A percentile compares a stretch with the other conserved stretches of the same genome.
These are phyloP conservation scores for Wallacemonas sp. DNA, from an alignment of 208 protist genomes.

Conservation along the genomic window DNA sequence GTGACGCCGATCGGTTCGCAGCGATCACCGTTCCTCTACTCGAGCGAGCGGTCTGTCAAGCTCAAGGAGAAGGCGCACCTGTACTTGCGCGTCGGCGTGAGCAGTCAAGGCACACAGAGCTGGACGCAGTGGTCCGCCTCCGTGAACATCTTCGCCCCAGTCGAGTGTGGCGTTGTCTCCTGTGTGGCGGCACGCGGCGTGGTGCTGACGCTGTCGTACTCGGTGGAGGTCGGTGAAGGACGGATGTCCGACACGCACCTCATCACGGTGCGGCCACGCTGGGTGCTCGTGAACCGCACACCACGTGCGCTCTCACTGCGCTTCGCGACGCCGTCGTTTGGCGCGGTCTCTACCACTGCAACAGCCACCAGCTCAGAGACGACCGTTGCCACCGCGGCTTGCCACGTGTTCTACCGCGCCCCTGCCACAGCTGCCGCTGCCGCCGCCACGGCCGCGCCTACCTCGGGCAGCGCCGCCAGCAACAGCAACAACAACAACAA, in stretches of 20 bases:
- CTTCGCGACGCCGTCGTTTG: not conserved
- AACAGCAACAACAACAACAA: not conserved
- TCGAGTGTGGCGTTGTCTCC: constrained; percentile 25
- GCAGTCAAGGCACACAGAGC: not conserved
- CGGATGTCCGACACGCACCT: constrained; percentile 50
- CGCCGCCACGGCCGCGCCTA: not conserved
- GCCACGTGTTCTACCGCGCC: constrained; percentile 10
- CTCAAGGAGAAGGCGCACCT: constrained; percentile 33
- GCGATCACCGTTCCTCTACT: constrained; percentile 33
- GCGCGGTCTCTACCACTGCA: not conserved
- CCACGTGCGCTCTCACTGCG: constrained; percentile 30
- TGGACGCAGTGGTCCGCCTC: constrained; percentile 59
- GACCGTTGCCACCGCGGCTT: not conserved
- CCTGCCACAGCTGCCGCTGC: not conserved
- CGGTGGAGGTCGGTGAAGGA: constrained; percentile 46
- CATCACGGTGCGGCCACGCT: constrained; percentile 62
- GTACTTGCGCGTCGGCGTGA: constrained; percentile 30
- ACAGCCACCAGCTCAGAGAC: constrained; percentile 18
- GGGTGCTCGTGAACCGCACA: constrained; percentile 69
- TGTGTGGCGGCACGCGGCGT: constrained; percentile 20
- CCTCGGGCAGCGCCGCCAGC: not conserved
- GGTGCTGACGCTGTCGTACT: constrained; percentile 57
- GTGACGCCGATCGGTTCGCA: not conserved
- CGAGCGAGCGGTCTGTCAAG: constrained; percentile 39
- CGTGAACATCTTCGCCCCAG: constrained; percentile 17